A percentile compares a stretch with the other conserved stretches of the same genome.
Conservation (phyloP, 202 grass and related monocot genomes). For the Schoenoplectus tabernaemontani region DNA sequence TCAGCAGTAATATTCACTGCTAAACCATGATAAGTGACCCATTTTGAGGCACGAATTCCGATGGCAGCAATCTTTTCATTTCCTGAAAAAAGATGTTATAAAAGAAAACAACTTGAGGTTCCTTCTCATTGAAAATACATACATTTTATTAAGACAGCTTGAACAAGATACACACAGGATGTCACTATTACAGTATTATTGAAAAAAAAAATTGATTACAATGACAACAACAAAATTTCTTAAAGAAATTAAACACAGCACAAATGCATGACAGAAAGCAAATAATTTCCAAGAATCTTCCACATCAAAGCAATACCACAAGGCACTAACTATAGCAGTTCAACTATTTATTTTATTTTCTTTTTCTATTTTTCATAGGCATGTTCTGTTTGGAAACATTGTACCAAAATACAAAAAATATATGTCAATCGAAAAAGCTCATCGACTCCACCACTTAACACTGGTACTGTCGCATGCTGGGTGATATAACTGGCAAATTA, state of each 20-base stretch:
- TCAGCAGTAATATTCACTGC: conserved; percentile 62
- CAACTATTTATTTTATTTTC: neutral
- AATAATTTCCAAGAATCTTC: neutral
- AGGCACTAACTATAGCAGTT: neutral
- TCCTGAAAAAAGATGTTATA: conserved; percentile 30
- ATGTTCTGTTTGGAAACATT: neutral
- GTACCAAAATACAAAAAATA: neutral
- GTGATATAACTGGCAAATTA: neutral
- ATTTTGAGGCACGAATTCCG: conserved; percentile 46
- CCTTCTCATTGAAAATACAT: neutral
- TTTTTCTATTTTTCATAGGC: neutral
- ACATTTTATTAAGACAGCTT: neutral
- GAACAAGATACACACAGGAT: neutral
- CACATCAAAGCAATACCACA: neutral
- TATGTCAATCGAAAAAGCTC: neutral
- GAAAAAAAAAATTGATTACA: too few relatives aligned
- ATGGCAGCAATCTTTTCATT: conserved; percentile 78
- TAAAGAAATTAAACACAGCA: neutral
- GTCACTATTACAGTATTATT: too few relatives aligned
- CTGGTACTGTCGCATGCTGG: neutral
- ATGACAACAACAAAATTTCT: neutral
- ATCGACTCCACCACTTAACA: neutral
- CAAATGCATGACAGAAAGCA: neutral
- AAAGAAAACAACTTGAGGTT: neutral
- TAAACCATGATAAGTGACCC: conserved; percentile 72